Conservation (phyloP, 1,139 yeast species). For the Pichia sp. region DNA sequence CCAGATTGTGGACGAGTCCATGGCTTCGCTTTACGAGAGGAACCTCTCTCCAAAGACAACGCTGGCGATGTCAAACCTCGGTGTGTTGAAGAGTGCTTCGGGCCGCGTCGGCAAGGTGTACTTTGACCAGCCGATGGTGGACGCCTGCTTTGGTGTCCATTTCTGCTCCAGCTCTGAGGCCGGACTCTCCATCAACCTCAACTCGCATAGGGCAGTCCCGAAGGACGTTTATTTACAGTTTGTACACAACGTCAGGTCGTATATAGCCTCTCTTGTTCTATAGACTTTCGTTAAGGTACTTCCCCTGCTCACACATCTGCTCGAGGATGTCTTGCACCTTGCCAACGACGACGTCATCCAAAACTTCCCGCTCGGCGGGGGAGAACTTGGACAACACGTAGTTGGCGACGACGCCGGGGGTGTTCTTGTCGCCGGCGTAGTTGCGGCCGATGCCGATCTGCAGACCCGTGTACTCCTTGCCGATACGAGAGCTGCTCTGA, state of each 20-base stretch:
- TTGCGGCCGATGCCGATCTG: conserved; percentile 77
- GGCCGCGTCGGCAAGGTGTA: conserved; percentile 1
- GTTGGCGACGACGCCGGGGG: conserved; percentile 44
- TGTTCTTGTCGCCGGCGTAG: conserved; percentile 31
- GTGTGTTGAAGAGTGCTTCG: neutral
- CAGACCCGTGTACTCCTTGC: conserved; percentile 45
- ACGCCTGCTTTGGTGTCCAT: conserved; percentile 15
- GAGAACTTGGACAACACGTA: conserved; percentile 56
- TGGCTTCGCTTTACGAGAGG: conserved; percentile 6
- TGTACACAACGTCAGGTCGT: conserved; percentile 2
- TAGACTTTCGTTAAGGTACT: conserved; percentile 32
- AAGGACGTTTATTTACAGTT: neutral
- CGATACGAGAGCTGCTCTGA: conserved; percentile 33
- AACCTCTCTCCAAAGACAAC: conserved; percentile 12
- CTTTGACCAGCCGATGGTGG: conserved; percentile 21
- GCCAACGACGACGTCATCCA: conserved; percentile 39
- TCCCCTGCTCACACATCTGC: conserved; percentile 33
- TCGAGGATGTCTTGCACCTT: conserved; percentile 37
- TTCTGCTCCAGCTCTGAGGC: neutral
- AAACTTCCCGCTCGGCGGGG: conserved; percentile 34
- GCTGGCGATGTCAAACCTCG: conserved; percentile 15
- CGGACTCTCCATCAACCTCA: conserved; percentile 12
- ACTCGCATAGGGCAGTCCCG: conserved; percentile 12
- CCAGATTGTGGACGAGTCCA: conserved; percentile 1
- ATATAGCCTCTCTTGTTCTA: conserved; percentile 1